These are phyloP conservation scores for Symbiodinium natans DNA, from an alignment of 73 alveolate genomes.

Conservation along the genomic window DNA sequence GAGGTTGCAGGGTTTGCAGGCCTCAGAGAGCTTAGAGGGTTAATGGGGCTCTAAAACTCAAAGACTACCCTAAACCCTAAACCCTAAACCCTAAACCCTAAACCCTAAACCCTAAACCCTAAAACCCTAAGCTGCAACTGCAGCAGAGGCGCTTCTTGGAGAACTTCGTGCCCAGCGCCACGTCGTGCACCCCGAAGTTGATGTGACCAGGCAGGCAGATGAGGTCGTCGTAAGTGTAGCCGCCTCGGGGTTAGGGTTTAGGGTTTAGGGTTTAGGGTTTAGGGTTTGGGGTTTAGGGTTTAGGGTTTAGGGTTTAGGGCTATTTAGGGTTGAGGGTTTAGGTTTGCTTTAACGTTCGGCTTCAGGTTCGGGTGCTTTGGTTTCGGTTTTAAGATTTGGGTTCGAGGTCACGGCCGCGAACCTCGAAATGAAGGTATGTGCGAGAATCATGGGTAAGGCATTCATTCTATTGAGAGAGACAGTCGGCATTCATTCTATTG, in stretches of 20 bases:
- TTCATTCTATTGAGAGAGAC: no score
- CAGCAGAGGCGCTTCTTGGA: neutral
- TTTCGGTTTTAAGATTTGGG: no score
- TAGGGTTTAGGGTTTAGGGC: neutral
- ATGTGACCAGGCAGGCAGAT: conserved; percentile 95
- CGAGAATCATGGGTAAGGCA: no score
- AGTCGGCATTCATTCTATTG: no score
- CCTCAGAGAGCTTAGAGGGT: no score
- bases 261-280: neutral
- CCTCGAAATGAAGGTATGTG: no score
- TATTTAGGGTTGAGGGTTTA: neutral
- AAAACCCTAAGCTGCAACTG: neutral
- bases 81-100: no score
- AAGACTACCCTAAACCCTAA: neutral
- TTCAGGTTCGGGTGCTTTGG: no score
- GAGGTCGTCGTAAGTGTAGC: conserved; percentile 95
- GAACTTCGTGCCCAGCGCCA: conserved; percentile 38
- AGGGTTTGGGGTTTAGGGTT: neutral
- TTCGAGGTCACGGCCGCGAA: no score
- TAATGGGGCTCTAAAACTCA: no score
- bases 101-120: neutral
- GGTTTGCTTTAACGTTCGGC: no score
- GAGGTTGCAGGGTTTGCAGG: no score
- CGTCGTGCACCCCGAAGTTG: conserved; percentile 94
- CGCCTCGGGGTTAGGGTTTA: neutral